A percentile compares a stretch with the other conserved stretches of the same genome.
These are phyloP conservation scores for Fusarium transvaalense DNA, from an alignment of 2,329 filamentous ascomycete species.

Conservation along the genomic window DNA sequence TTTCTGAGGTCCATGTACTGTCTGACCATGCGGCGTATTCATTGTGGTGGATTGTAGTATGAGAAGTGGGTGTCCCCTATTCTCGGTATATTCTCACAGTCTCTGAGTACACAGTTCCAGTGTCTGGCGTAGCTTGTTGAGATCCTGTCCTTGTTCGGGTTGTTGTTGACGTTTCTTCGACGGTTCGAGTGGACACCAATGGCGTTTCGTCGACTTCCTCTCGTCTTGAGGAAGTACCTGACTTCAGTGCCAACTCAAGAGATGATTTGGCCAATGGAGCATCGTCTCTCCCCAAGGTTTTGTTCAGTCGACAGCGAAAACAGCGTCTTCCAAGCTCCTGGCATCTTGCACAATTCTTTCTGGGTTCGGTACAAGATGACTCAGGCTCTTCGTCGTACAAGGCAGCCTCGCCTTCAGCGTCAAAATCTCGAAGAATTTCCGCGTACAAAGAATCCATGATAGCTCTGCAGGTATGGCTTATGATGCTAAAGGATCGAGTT, in stretches of 20 bases:
- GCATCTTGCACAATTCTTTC: not conserved
- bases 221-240: not conserved
- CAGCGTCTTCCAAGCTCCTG: conserved; percentile 11
- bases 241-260: not conserved
- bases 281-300: not conserved
- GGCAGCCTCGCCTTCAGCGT: not conserved
- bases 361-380: not conserved
- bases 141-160: too few species aligned
- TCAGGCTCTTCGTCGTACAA: not conserved
- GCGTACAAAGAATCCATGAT: conserved; percentile 2
- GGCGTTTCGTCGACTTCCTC: not conserved
- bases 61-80: not conserved
- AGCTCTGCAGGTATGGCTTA: not conserved
- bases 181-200: not conserved
- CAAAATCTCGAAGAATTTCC: not conserved
- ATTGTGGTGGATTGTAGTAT: not conserved
- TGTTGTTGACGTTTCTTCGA: not conserved
- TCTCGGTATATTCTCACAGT: not conserved
- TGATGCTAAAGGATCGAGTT: not conserved
- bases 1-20: not conserved
- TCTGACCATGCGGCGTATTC: not conserved
- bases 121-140: not conserved
- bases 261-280: not conserved
- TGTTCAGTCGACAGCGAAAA: not conserved
- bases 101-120: not conserved